Conservation (phyloP, 2,329 filamentous ascomycete genomes). For the Dryadomyces quercivorus region DNA sequence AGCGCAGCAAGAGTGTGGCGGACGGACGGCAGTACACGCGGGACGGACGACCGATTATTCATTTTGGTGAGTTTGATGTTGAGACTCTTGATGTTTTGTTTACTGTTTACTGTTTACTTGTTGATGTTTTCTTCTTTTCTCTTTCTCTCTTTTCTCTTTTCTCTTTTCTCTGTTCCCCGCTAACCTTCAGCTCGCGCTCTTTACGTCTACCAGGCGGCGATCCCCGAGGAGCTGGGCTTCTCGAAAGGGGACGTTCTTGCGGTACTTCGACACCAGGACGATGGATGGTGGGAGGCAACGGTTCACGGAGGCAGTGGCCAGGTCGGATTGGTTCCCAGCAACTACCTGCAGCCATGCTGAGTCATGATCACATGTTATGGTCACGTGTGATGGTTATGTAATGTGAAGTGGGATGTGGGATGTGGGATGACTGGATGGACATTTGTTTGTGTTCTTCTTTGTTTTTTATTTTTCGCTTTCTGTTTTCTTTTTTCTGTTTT, state of each 20-base stretch:
- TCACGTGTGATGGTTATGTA: neutral
- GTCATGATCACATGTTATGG: neutral
- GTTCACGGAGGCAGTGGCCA: conserved; percentile 56
- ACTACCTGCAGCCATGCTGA: conserved; percentile 48
- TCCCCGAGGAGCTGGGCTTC: conserved; percentile 89
- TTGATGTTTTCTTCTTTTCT: neutral
- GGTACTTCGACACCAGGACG: conserved; percentile 82
- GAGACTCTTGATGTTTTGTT: too few species aligned
- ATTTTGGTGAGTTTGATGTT: conserved; percentile 83
- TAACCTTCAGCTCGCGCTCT: conserved; percentile 62
- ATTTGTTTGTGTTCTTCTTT: neutral
- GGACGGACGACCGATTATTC: conserved; percentile 77
- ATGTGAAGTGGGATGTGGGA: neutral
- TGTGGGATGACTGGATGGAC: neutral
- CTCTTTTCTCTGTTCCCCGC: neutral
- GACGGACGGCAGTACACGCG: conserved; percentile 69
- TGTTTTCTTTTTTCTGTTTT: neutral
- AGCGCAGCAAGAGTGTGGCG: conserved; percentile 75
- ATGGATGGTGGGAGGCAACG: conserved; percentile 99
- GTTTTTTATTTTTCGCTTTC: neutral
- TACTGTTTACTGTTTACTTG: neutral
- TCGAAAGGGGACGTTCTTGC: conserved; percentile 84
- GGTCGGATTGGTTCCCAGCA: conserved; percentile 53
- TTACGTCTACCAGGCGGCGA: conserved; percentile 89
- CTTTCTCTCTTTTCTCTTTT: conserved; percentile 4